Conservation (phyloP, 2,329 filamentous ascomycete species). For the Colletotrichum caudatum region DNA sequence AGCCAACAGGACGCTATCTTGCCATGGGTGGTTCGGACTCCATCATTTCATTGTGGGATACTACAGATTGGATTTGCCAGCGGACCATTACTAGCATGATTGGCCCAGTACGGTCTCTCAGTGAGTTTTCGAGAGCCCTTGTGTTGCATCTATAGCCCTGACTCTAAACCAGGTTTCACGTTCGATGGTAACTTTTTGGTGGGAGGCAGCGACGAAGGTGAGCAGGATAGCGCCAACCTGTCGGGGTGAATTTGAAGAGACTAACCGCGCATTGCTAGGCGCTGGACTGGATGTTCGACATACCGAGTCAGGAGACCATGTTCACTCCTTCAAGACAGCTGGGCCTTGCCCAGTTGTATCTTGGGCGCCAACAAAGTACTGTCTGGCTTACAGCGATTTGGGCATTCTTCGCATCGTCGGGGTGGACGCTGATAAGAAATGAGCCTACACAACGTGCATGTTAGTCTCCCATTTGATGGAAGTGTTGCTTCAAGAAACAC, state of each 20-base stretch:
- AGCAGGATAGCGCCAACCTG: slow-evolving; percentile 38
- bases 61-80: slow-evolving; percentile 80
- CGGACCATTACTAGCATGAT: slow-evolving; percentile 77
- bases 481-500: not conserved
- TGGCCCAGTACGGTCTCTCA: slow-evolving; percentile 77
- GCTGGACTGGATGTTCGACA: slow-evolving; percentile 77
- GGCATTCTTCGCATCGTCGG: slow-evolving; percentile 78
- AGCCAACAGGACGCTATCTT: slow-evolving; percentile 77
- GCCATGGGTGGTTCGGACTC: slow-evolving; percentile 82
- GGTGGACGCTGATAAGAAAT: slow-evolving; percentile 62
- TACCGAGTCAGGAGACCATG: slow-evolving; percentile 78
- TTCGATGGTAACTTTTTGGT: slow-evolving; percentile 83
- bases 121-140: slow-evolving; percentile 53
- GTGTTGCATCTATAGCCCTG: not conserved
- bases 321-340: slow-evolving; percentile 77
- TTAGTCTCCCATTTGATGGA: not conserved
- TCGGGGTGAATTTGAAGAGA: not conserved
- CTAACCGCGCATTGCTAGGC: slow-evolving; percentile 51
- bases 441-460: not conserved
- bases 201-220: slow-evolving; percentile 79
- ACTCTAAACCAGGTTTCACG: slow-evolving; percentile 69
- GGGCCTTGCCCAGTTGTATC: slow-evolving; percentile 75
- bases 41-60: slow-evolving; percentile 82
- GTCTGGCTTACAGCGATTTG: slow-evolving; percentile 78
- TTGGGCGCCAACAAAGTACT: slow-evolving; percentile 82